Evolutionary conservation across 2,329 filamentous ascomycete species (phyloP).

Genomic region (Hypomyces perniciosus): DNA sequence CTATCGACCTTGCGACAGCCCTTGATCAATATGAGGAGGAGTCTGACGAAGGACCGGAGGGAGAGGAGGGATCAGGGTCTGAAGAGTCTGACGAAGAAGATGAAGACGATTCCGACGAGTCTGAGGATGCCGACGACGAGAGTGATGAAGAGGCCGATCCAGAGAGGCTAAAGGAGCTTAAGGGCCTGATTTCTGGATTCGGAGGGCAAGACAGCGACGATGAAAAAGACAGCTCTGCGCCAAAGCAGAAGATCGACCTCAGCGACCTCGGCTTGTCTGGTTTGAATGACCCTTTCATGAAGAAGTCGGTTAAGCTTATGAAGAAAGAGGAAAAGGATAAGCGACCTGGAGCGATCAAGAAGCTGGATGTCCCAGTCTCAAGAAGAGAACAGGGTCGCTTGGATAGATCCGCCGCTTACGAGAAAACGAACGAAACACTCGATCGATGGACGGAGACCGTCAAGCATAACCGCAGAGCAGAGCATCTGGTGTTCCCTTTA

Average conservation of each 20-base stretch:
- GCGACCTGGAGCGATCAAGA: slow-evolving; percentile 47
- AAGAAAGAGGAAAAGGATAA: slow-evolving; percentile 53
- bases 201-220: slow-evolving; percentile 56
- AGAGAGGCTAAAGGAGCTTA: slow-evolving; percentile 58
- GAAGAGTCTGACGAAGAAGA: slow-evolving; percentile 41
- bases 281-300: slow-evolving; percentile 67
- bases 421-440: slow-evolving; percentile 86
- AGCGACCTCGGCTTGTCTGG: slow-evolving; percentile 67
- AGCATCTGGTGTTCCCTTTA: slow-evolving; percentile 84
- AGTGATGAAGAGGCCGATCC: slow-evolving; percentile 45
- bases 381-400: slow-evolving; percentile 82
- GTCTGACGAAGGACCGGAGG: slow-evolving; percentile 43
- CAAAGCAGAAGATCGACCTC: slow-evolving; percentile 64
- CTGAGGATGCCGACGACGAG: slow-evolving; percentile 39
- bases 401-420: slow-evolving; percentile 75
- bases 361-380: slow-evolving; percentile 75
- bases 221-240: slow-evolving; percentile 33
- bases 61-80: slow-evolving; percentile 37
- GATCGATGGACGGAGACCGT: slow-evolving; percentile 92
- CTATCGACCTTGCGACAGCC: slow-evolving; percentile 52
- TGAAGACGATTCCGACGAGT: slow-evolving; percentile 37
- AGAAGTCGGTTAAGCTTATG: slow-evolving; percentile 72
- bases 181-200: slow-evolving; percentile 64
- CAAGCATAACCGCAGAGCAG: slow-evolving; percentile 85
- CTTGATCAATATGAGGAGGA: slow-evolving; percentile 49